Evolutionary conservation across 805 yeast genomes (phyloP).

Genomic region (Phaffomyces thermotolerans): DNA sequence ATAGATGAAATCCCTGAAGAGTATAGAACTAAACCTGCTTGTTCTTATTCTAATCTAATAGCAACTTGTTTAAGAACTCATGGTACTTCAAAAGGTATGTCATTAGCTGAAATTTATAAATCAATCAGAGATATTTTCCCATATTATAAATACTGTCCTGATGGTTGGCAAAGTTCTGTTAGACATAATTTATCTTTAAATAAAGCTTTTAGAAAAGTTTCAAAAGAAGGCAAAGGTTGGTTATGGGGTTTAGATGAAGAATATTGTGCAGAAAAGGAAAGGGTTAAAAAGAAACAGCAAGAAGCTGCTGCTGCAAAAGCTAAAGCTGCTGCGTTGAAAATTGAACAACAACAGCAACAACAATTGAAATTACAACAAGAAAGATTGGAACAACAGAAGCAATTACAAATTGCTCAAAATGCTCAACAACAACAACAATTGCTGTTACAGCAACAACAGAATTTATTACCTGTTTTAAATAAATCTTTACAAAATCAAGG

Average conservation of each 20-base stretch:
- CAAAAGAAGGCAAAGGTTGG: constrained; percentile 92
- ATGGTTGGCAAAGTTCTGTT: constrained; percentile 96
- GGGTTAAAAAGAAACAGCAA: constrained; percentile 57
- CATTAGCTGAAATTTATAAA: constrained; percentile 76
- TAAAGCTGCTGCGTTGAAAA: constrained; percentile 44
- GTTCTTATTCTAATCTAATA: constrained; percentile 74
- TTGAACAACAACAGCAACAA: constrained; percentile 43
- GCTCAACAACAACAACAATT: constrained; percentile 9
- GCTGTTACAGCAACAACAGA: background rate
- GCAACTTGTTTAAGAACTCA: constrained; percentile 68
- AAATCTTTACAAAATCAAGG: constrained; percentile 3
- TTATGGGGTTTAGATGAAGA: constrained; percentile 88
- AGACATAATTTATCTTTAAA: constrained; percentile 83
- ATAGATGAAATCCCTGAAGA: constrained; percentile 86
- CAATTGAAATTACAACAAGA: constrained; percentile 24
- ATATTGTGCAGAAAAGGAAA: constrained; percentile 76
- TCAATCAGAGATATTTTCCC: constrained; percentile 86
- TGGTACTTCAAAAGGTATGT: constrained; percentile 66
- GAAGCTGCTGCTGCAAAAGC: constrained; percentile 57
- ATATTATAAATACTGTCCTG: constrained; percentile 87
- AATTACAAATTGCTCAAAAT: constrained; percentile 16
- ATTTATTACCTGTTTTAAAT: constrained; percentile 1
- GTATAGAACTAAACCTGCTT: constrained; percentile 75
- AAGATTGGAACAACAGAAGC: constrained; percentile 23
- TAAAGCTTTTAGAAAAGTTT: constrained; percentile 74